Evolutionary conservation across 305 asterid species (phyloP), one percentile per base, ranked within the genome.

Genomic region (Fraxinus baroniana): DNA sequence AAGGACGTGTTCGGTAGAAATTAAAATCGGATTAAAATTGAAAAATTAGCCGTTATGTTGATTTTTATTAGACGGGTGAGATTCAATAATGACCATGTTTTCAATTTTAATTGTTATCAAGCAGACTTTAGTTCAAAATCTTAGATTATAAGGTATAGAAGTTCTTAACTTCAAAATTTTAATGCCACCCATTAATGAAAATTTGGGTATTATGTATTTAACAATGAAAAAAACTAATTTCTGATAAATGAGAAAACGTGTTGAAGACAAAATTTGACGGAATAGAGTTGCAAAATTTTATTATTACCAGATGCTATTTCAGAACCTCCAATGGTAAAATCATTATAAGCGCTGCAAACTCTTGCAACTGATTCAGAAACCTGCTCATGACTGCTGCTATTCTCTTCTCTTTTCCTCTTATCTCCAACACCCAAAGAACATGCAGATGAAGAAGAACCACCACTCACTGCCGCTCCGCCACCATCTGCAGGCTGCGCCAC

Each of bases 351-450:
- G 20, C 60, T 1, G 60, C 20, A 49, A 49, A 15, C 60, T 49
- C 60, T 49, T 49, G 60, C 60, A 49, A 49, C 20, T 49, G 60
- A 49, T 15, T 49, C 60, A 15, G 60, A 52, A 32, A 55, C 76
- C 17, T 35, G 83, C 26, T 28, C 9, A 13, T 68, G 18, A 68
- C 30, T 76, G 55, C 60, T 15, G 60, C 60, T 83, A 52, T 49
- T 64, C 22, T 82, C 76, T 70, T 79, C 84, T 13, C 94, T 92
- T 39, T 84, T 86, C 81, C 96, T 92, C 88, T 91, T 92, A 46
- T 76, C 88, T 22, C 87, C 90, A 81, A 79, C 79, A 32, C 79
- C 80, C 60, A 74, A 37, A 2, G 82, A 55, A 74, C 86, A 83
- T 44, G 89, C 80, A 77, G 57, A 74, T 5, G 86, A 79, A 80